Base-by-base conservation (phyloP, 805 yeast genomes). In the Torulaspora gathmanii region DNA sequence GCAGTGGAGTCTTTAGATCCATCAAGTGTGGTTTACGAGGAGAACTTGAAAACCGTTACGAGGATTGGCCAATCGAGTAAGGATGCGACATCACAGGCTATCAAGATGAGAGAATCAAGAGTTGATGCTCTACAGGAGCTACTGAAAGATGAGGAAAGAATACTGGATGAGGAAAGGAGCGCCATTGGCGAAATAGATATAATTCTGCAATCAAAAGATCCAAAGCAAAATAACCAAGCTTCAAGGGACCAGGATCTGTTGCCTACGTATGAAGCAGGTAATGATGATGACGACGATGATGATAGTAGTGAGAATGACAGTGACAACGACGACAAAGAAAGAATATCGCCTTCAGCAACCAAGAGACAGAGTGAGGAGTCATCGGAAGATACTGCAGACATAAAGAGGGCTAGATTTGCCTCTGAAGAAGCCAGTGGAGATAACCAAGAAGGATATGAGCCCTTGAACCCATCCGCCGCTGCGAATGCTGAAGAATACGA, bases 21-120 rank as follows among this genome's bases (percentile, higher is more conserved):
- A 3, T 47, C 50, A 12, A 55, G 62, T 51, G 56, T 49, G 10
- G 65, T 61, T 3, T 60, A 57, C 46, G 50, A 36, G n/a, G 64
- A 59, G 46, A 57, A 60, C 40, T 53, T 49, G 25, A 58, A 54
- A 23, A 70, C 69, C 13, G 61, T 63, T 3, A 35, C 60, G n/a
- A 57, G 64, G 35, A 55, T 61, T 33, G 61, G 68, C 20, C 47
- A 61, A 33, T 55, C 55, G 7, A 55, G 64, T 4, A 62, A 57
- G 40, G 63, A 58, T 15, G 50, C 65, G 3, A 47, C 61, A 5
- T 51, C 42, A 8, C 66, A 65, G 31, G 58, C 61, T 2, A 49
- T 69, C 12, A 47, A 58, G 8, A 39, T 50, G 28, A 53, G 72
- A 41, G 46, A 65, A 34, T 49, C 50, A 4, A 43, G 57, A 4